Percentiles rank a stretch among this genome's conserved stretches.
Conservation (phyloP, 1,139 yeast species). For the Lipomyces yarrowii region DNA sequence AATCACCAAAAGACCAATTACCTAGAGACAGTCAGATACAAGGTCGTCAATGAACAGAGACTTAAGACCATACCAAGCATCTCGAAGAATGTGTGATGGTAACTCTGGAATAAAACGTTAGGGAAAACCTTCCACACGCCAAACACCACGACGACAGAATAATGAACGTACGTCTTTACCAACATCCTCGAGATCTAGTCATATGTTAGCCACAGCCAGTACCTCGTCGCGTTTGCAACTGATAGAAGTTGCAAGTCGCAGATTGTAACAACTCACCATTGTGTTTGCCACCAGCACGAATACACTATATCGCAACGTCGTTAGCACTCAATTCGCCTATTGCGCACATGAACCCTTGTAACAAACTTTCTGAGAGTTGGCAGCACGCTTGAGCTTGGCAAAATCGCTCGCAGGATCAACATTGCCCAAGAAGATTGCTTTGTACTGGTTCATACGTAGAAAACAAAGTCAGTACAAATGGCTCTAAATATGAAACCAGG, state of each 20-base stretch:
- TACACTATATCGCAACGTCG: constrained; percentile 52
- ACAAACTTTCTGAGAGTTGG: constrained; percentile 76
- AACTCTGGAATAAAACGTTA: constrained; percentile 39
- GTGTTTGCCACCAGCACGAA: constrained; percentile 99
- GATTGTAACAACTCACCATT: constrained; percentile 51
- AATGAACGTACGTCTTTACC: constrained; percentile 72
- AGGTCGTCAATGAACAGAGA: not conserved
- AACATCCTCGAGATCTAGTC: constrained; percentile 82
- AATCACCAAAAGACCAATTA: constrained; percentile 99
- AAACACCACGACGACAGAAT: not conserved
- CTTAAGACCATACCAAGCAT: constrained; percentile 70
- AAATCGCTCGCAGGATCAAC: constrained; percentile 93
- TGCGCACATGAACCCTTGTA: not conserved
- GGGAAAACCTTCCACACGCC: not conserved
- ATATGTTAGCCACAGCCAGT: not conserved
- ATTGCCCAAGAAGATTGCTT: constrained; percentile 94
- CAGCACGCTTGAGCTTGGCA: constrained; percentile 81
- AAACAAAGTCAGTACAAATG: constrained; percentile 5
- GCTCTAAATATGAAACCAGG: constrained; percentile 20
- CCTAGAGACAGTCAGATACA: constrained; percentile 9
- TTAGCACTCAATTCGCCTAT: not conserved
- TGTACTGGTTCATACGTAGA: constrained; percentile 70
- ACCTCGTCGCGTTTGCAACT: not conserved
- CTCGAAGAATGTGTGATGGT: constrained; percentile 97
- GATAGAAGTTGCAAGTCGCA: not conserved